Conservation (phyloP, 306 rosid genomes). For the Prunus mongolica region DNA sequence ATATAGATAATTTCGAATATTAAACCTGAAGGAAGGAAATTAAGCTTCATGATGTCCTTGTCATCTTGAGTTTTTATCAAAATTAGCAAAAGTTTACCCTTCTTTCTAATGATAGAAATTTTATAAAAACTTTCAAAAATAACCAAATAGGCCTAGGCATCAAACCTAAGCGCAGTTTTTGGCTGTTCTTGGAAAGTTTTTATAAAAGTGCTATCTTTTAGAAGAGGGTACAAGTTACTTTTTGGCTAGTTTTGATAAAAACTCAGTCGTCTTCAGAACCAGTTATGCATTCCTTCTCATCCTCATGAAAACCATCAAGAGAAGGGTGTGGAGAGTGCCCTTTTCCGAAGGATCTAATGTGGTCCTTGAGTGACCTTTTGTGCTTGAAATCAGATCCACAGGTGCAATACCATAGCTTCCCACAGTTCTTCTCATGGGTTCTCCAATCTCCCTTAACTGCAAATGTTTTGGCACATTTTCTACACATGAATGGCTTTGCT, state of each 20-base stretch:
- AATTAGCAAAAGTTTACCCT: constrained; percentile 6
- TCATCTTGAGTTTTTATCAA: constrained; percentile 1
- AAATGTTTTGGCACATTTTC: constrained; percentile 79
- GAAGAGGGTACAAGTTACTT: background rate
- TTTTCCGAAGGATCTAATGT: constrained; percentile 74
- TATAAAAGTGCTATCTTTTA: background rate
- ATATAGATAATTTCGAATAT: background rate
- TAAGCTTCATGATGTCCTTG: background rate
- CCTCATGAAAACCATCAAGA: constrained; percentile 51
- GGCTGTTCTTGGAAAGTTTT: no score
- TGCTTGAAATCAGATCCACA: constrained; percentile 98
- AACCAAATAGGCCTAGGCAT: no score
- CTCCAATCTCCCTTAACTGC: constrained; percentile 98
- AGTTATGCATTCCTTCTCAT: constrained; percentile 64
- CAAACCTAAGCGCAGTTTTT: no score
- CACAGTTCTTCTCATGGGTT: constrained; percentile 96
- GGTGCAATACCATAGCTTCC: constrained; percentile 89
- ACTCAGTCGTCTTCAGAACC: constrained; percentile 43
- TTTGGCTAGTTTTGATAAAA: constrained; percentile 5
- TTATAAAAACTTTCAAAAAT: no score
- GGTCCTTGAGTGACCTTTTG: constrained; percentile 91
- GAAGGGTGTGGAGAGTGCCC: constrained; percentile 57
- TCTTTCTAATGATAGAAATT: background rate
- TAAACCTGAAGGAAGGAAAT: background rate
- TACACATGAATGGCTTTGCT: constrained; percentile 69